These are phyloP conservation scores for Sherardia arvensis DNA, from an alignment of 257 asterid genomes.

Conservation along the genomic window DNA sequence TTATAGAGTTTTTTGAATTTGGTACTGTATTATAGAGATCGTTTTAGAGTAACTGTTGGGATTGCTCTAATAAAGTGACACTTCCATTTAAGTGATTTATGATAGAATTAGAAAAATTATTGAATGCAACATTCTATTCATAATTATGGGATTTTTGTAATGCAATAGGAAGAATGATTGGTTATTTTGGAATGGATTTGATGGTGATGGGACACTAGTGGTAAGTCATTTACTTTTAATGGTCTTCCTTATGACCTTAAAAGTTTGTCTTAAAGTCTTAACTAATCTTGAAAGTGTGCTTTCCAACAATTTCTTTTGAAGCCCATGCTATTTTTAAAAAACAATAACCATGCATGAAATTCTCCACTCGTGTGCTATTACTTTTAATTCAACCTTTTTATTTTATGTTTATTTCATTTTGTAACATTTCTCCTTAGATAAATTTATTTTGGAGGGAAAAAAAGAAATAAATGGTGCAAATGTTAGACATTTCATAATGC, in stretches of 20 bases:
- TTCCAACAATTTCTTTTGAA: neutral
- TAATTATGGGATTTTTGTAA: neutral
- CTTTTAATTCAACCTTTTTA: neutral
- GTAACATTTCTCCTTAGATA: too few species aligned
- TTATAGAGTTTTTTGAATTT: too few species aligned
- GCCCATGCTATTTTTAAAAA: neutral
- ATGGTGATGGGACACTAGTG: neutral
- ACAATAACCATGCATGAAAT: neutral
- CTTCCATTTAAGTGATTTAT: too few species aligned
- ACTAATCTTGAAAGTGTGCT: neutral
- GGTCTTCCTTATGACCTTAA: neutral
- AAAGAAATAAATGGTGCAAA: neutral
- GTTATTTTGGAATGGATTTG: conserved; percentile 2
- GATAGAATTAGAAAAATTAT: too few species aligned
- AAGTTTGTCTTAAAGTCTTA: neutral
- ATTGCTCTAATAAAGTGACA: too few species aligned
- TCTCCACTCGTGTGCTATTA: neutral
- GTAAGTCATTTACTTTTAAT: neutral
- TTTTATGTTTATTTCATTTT: too few species aligned
- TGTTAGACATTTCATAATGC: neutral
- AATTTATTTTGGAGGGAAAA: too few species aligned
- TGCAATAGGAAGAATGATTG: neutral
- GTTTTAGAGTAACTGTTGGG: too few species aligned
- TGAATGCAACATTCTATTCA: neutral
- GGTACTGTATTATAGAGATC: too few species aligned